Evolutionary conservation across 2,329 filamentous ascomycete genomes (phyloP), one percentile per base, ranked within the genome.

Genomic region (Plenodomus tracheiphilus): DNA sequence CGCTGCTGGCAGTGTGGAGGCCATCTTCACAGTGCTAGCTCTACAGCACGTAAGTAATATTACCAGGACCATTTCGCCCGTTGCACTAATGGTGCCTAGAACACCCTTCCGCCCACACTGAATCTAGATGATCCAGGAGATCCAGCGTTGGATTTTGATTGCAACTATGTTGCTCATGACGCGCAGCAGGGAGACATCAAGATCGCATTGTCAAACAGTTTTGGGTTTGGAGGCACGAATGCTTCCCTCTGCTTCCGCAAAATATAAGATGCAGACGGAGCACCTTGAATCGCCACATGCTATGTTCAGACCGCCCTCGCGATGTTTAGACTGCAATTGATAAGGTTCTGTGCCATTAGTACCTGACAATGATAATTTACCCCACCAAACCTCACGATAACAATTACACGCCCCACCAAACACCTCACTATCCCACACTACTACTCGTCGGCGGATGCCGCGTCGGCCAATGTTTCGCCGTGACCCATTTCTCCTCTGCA

Each of bases 181-280:
- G 81, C 91, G 0, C 92, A 97, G 71, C 72, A 87, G 43, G 85
- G 84, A 57, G 69, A 78, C 2, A 83, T 97, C 10, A 76, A 84
- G 48, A 86, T 93, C 18, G 89, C 89, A 4, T 64, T 99, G 49
- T 94, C 90, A 3, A 99, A 99, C 66, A 97, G 93, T 69, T 99
- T 99, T 75, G 94, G 94, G 0, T 99, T 99, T 75, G 94, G 94
- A 10, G 94, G 94, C 15, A 97, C 93, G 1, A 99, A 99, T 75
- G 92, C 93, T 36, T 91, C 85, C 45, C 76, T 99, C 32, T 91
- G 91, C 43, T 93, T 97, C 63, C 81, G 81, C 7, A 80, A 76
- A 56, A 45, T 68, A 49, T 74, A 68, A 43, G 20, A 4, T 2
- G 8, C 16, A 15, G 4, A n/a, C n/a, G n/a, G n/a, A n/a, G n/a